Percentiles rank a stretch among this genome's conserved stretches.
These are phyloP conservation scores for Cryptococcus sp. DNA, from an alignment of 1,284 basidiomycete genomes.

Conservation along the genomic window DNA sequence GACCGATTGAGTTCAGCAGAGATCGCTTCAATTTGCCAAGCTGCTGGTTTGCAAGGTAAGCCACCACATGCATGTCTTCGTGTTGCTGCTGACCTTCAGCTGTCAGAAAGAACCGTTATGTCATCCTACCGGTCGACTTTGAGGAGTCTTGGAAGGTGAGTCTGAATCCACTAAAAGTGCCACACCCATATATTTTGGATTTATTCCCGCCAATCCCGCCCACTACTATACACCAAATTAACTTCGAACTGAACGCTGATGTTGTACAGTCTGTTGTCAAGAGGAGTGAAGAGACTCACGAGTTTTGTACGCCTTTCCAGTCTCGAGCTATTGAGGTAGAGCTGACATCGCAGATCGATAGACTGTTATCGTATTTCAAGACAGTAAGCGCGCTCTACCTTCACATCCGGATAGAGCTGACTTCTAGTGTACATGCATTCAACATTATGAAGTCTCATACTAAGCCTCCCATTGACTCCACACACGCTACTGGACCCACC, in stretches of 20 bases:
- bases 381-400: constrained; percentile 6
- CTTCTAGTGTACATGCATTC: constrained; percentile 8
- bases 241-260: constrained; percentile 14
- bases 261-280: constrained; percentile 73
- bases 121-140: constrained; percentile 95
- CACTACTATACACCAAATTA: constrained; percentile 8
- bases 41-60: constrained; percentile 90
- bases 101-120: constrained; percentile 95
- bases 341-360: constrained; percentile 34
- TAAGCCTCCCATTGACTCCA: constrained; percentile 3
- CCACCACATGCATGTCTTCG: not conserved
- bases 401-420: not conserved
- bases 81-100: constrained; percentile 52
- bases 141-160: constrained; percentile 97
- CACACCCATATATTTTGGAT: constrained; percentile 10
- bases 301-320: constrained; percentile 74
- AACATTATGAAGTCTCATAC: not conserved
- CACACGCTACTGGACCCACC: constrained; percentile 19
- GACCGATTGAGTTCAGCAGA: constrained; percentile 94
- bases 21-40: constrained; percentile 93
- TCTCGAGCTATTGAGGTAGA: not conserved
- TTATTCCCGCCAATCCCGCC: not conserved
- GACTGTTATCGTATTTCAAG: constrained; percentile 4
- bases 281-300: constrained; percentile 85
- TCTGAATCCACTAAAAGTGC: constrained; percentile 36